These are phyloP conservation scores for Zymoseptoria pseudotritici DNA, from an alignment of 2,329 filamentous ascomycete species.

Conservation along the genomic window DNA sequence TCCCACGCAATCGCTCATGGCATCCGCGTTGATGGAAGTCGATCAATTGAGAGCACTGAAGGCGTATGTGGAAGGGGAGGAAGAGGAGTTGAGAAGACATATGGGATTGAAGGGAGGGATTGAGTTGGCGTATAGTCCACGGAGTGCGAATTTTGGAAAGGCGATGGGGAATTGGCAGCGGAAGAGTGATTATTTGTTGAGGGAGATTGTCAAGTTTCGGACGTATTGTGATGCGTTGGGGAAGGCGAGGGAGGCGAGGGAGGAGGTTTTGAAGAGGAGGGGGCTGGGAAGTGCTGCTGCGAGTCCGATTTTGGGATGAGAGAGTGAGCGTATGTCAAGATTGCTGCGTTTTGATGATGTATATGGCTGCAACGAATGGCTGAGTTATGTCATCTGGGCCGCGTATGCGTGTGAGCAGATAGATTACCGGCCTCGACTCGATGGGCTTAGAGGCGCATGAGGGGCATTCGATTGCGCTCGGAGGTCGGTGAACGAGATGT, in stretches of 20 bases:
- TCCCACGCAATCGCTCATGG: slow-evolving; percentile 82
- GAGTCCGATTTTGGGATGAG: too few species aligned
- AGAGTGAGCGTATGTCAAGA: too few species aligned
- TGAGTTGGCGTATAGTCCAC: slow-evolving; percentile 81
- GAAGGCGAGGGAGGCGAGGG: slow-evolving; percentile 61
- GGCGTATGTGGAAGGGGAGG: slow-evolving; percentile 75
- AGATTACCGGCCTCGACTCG: too few species aligned
- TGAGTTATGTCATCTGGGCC: too few species aligned
- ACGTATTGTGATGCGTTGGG: slow-evolving; percentile 86
- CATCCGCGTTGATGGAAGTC: slow-evolving; percentile 66
- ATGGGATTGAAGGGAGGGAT: slow-evolving; percentile 83
- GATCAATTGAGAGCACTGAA: slow-evolving; percentile 72
- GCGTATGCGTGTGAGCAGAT: too few species aligned
- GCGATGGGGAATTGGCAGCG: slow-evolving; percentile 97
- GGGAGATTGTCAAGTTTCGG: slow-evolving; percentile 93
- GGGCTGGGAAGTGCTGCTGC: too few species aligned
- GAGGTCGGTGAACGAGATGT: too few species aligned
- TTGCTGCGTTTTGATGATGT: too few species aligned
- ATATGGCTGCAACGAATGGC: too few species aligned
- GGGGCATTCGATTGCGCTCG: too few species aligned
- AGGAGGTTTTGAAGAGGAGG: slow-evolving; percentile 48
- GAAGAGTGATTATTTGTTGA: slow-evolving; percentile 82
- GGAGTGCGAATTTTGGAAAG: slow-evolving; percentile 70
- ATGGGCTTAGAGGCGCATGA: too few species aligned
- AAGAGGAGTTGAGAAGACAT: slow-evolving; percentile 76